Base-by-base conservation (phyloP, 2,329 filamentous ascomycete genomes). In the Bipolaris oryzae region DNA sequence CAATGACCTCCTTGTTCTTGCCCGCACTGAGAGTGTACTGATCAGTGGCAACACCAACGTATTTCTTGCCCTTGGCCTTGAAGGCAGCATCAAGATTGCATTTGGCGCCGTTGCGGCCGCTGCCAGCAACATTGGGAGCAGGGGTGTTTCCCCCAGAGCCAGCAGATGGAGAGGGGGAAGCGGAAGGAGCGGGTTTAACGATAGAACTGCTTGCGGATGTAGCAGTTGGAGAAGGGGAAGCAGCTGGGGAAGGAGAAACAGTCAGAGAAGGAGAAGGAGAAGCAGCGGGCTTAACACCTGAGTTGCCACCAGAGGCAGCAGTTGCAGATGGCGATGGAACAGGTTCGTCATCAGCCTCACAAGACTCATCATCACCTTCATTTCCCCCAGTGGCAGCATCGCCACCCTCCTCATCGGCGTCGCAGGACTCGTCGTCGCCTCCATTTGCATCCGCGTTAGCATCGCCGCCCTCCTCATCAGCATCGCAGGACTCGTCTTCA, bases 31-130 rank as follows among this genome's bases (percentile, higher is more conserved):
- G 80, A 10, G 77, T 80, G 58, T 76, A 77, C 67, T 83, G 78
- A 67, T 89, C 87, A 1, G 83, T 79, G 52, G 78, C 80, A 13
- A 81, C 82, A 61, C 88, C 88, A 53, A 83, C 85, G 76, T 89
- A 90, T 61, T 83, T 79, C 78, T 89, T 90, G 60, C 87, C 87
- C 66, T 84, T 82, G 55, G 82, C 81, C 70, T 84, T 83, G 76
- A 88, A 70, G 13, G 72, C 70, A 69, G 87, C 81, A 59, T 88
- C 78, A 74, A 82, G 84, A 53, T 64, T 64, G 61, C 69, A 72
- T 11, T 56, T 34, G 10, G 55, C 69, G 4, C 67, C 68, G 20
- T 67, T 63, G 37, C 66, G 51, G 5, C 65, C 59, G 20, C 41
- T 63, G 13, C 51, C 62, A 23, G 59, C 57, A 9, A 62, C 41